phyloP scores from a whole-genome alignment of 2,329 filamentous ascomycete species.

The Chrysosporium queenslandicum region DNA sequence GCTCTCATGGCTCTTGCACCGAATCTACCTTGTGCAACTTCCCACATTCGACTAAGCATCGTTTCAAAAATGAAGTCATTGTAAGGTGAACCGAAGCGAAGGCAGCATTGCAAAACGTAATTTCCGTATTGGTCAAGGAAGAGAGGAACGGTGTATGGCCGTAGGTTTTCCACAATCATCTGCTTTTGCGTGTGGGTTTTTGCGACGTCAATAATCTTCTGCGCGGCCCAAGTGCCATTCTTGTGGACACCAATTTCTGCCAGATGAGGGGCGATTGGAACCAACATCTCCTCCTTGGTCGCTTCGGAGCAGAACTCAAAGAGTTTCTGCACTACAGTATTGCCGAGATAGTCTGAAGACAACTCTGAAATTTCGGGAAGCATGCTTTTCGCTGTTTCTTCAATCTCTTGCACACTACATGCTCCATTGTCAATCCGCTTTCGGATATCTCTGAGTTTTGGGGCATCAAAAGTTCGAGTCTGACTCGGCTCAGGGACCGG shows the following conservation, averaged over 20 bases:
- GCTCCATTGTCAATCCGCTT: conserved; percentile 96
- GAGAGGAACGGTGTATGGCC: conserved; percentile 76
- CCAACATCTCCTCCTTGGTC: conserved; percentile 83
- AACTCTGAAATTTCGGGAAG: conserved; percentile 92
- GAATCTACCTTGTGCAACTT: conserved; percentile 83
- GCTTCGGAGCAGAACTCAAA: conserved; percentile 93
- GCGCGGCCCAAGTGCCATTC: conserved; percentile 97
- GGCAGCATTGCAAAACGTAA: conserved; percentile 92
- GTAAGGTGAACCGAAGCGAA: conserved; percentile 79
- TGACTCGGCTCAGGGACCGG: conserved; percentile 78
- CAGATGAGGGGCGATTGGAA: conserved; percentile 77
- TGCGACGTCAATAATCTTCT: conserved; percentile 97
- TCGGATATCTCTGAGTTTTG: conserved; percentile 85
- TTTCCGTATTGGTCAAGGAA: conserved; percentile 98
- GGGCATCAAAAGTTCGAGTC: conserved; percentile 82
- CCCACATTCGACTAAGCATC: conserved; percentile 91
- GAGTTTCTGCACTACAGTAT: conserved; percentile 98
- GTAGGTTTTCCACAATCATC: conserved; percentile 72
- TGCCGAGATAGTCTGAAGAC: conserved; percentile 90
- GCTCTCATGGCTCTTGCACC: conserved; percentile 93
- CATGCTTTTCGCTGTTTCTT: conserved; percentile 87
- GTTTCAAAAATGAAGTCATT: conserved; percentile 98
- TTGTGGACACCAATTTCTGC: conserved; percentile 97
- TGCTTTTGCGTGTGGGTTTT: conserved; percentile 74
- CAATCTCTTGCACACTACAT: conserved; percentile 75